Conservation (phyloP, 345 rosid species). For the Dipteronia sinensis region DNA sequence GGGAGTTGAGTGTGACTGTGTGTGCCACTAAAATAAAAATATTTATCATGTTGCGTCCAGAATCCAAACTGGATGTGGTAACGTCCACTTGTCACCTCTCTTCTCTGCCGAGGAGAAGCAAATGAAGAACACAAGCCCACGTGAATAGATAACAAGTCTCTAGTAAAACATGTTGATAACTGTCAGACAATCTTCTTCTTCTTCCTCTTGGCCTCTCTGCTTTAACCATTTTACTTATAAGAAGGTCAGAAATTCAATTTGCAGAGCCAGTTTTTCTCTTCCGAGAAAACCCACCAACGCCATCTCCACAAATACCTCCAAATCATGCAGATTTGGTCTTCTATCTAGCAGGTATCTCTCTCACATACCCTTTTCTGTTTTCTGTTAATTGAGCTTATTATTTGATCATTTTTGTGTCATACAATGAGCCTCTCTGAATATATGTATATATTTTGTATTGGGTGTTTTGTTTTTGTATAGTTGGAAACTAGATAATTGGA, state of each 20-base stretch:
- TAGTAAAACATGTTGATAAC: constrained; percentile 62
- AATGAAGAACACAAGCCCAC: neutral
- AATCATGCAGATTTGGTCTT: constrained; percentile 45
- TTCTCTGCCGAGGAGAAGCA: too few species aligned
- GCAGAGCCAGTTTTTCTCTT: constrained; percentile 48
- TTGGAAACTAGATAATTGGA: neutral
- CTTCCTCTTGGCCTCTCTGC: constrained; percentile 23
- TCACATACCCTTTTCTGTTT: constrained; percentile 16
- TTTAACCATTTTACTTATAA: constrained; percentile 27
- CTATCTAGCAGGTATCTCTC: constrained; percentile 40
- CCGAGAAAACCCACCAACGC: constrained; percentile 43
- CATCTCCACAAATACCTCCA: constrained; percentile 31
- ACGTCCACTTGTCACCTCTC: neutral
- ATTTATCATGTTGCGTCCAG: neutral
- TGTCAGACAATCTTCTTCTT: constrained; percentile 46
- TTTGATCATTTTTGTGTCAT: neutral
- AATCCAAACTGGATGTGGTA: neutral
- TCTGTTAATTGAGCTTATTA: neutral
- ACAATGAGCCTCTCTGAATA: neutral
- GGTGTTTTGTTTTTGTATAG: neutral
- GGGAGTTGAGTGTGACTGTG: too few species aligned
- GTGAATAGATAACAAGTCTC: constrained; percentile 5
- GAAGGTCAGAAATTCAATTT: constrained; percentile 32
- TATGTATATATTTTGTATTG: too few species aligned
- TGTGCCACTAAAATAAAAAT: neutral